Evolutionary conservation across 192 early-diverging fungal species (phyloP), one percentile per base, ranked within the genome.

Genomic region (Spinellus fusiger): DNA sequence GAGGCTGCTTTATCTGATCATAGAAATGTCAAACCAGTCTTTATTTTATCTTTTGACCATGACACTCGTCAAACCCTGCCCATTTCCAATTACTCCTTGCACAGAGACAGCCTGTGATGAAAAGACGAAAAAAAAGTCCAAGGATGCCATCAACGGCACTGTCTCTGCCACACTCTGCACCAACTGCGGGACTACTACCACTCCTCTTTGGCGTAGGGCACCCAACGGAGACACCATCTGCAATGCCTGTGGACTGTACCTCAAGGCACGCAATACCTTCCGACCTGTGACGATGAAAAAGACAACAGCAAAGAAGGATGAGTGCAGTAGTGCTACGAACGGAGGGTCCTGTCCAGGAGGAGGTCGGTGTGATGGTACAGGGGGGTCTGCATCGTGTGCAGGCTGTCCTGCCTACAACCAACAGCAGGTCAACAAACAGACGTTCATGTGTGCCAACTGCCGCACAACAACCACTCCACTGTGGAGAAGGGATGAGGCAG

Each of bases 171-270:
- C 80, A 9, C 71, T 64, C 34, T 96, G 94, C 77, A 74, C 73
- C 26, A 96, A 98, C 82, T 98, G 96, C 78, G 69, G 74, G 8
- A 95, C 92, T 0, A 95, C 85, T 10, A 84, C 86, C 18, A 98
- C 96, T 12, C 87, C 93, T 3, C 78, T 98, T 32, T 98, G 96
- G 96, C 77, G 96, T 27, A 76, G 94, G 49, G 85, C 90, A 58
- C 81, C 83, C 15, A 80, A 83, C 40, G 96, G 95, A 59, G 88
- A 93, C 51, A 87, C 92, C 16, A 88, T 98, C 37, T 98, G 96
- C 71, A 98, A 98, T 59, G 95, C 95, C 1, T 98, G 96, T 75
- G 96, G 80, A 25, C 69, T 82, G 20, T 82, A 82, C 49, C 64
- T 69, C 54, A 82, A 81, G 53, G 80, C 80, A 34, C 65, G 77